Percentiles rank a stretch among this genome's conserved stretches.
phyloP scores from a whole-genome alignment of 768 basidiomycete species.

The Boletus reticulatus region DNA sequence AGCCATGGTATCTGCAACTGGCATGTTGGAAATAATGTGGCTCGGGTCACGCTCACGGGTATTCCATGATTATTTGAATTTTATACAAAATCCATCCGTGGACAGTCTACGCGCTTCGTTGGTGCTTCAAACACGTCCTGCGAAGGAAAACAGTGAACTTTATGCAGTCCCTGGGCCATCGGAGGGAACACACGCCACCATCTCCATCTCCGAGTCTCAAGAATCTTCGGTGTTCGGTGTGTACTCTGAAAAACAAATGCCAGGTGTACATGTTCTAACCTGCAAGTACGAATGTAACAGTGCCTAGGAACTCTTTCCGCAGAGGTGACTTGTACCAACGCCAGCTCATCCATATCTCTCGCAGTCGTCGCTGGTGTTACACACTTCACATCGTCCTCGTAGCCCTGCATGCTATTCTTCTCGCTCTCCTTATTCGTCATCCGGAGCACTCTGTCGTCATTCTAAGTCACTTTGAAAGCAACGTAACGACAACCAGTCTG shows the following conservation, averaged over 20 bases:
- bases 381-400: background rate
- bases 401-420: background rate
- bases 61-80: background rate
- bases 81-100: background rate
- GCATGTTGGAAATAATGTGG: background rate
- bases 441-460: background rate
- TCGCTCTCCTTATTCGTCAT: background rate
- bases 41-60: background rate
- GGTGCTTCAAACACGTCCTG: background rate
- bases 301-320: background rate
- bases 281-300: no score
- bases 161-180: no score
- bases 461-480: background rate
- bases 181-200: no score
- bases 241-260: no score
- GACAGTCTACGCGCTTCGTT: background rate
- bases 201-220: no score
- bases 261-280: no score
- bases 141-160: background rate
- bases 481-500: background rate
- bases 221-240: no score
- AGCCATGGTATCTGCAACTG: background rate
- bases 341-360: background rate
- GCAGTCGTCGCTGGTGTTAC: background rate
- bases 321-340: background rate